Conservation (phyloP, 2,329 filamentous ascomycete genomes). For the Fusarium pseudoanthophilum region DNA sequence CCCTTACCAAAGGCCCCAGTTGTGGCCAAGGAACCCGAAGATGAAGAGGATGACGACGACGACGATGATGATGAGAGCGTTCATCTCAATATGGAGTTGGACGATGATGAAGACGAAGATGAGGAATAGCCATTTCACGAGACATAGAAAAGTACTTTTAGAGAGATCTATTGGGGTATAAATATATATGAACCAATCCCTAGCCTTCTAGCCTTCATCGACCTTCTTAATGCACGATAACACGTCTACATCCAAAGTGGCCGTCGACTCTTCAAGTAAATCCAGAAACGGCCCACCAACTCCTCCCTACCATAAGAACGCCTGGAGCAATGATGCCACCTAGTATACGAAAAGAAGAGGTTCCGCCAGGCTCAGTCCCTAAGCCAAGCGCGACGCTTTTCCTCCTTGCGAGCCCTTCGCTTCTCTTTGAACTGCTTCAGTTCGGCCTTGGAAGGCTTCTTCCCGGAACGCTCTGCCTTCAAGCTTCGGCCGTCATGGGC, state of each 20-base stretch:
- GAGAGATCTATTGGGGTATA: conserved; percentile 33
- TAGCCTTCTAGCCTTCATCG: conserved; percentile 26
- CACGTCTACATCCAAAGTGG: conserved; percentile 34
- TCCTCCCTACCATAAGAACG: conserved; percentile 35
- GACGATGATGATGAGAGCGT: conserved; percentile 65
- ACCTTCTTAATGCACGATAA: conserved; percentile 27
- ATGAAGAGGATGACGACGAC: conserved; percentile 52
- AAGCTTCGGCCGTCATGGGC: conserved; percentile 89
- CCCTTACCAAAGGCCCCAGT: conserved; percentile 31
- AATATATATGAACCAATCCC: conserved; percentile 28
- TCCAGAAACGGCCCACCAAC: conserved; percentile 28
- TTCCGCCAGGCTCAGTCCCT: conserved; percentile 71
- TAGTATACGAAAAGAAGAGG: conserved; percentile 5
- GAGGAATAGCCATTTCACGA: conserved; percentile 27
- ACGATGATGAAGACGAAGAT: conserved; percentile 58
- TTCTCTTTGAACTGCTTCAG: conserved; percentile 93
- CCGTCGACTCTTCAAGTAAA: conserved; percentile 11
- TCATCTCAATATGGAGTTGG: conserved; percentile 69
- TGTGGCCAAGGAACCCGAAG: conserved; percentile 39
- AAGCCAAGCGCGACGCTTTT: conserved; percentile 92
- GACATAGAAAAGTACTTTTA: conserved; percentile 13
- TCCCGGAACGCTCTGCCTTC: conserved; percentile 87
- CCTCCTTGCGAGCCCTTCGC: conserved; percentile 87
- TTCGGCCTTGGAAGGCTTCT: conserved; percentile 86
- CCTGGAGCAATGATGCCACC: conserved; percentile 18